Evolutionary conservation across 306 rosid genomes (phyloP), one percentile per base, ranked within the genome.

Genomic region (Trichosanthes truncata): DNA sequence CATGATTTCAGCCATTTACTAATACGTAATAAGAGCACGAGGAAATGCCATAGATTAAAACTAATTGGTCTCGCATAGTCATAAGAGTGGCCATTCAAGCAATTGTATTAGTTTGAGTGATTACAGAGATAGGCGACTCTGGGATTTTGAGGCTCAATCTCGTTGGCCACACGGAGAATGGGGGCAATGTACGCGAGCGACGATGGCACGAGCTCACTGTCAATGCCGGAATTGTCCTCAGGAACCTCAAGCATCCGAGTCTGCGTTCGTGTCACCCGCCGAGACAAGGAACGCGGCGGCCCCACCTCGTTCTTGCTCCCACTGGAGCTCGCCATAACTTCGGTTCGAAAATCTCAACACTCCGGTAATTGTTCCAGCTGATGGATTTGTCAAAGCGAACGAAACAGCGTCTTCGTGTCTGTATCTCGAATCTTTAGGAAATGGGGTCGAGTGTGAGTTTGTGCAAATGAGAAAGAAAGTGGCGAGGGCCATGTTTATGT

Each of bases 81-180:
- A 45, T 25, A 72, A 25, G 21, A 25, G 76, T 13, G 53, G 35
- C 51, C 76, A 23, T 38, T 57, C 29, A 66, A 35, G 1, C 63
- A 57, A 57, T 23, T 12, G 23, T 15, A 46, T 33, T 40, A 55
- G 81, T 61, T 78, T 38, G 43, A 60, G 33, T 31, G 79, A 91
- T 86, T 87, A 96, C 99, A 96, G 80, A 96, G 98, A 81, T 96
- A 91, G 3, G 98, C 98, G 79, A 93, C 98, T 82, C 99, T 90
- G 4, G 88, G 87, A 72, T 93, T 93, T 1, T 88, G 85, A 40
- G 23, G 66, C 76, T 91, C 92, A 76, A 96, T 89, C 78, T 96
- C 99, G 68, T 90, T 85, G 57, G 99, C 99, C 7, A 92, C 97
- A 14, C 99, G 88, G 65, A 96, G 93, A 71, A 93, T 90, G 7